Percentiles rank a stretch among this genome's conserved stretches.
Conservation (phyloP, 2,329 filamentous ascomycete genomes). For the Didymella pomorum region DNA sequence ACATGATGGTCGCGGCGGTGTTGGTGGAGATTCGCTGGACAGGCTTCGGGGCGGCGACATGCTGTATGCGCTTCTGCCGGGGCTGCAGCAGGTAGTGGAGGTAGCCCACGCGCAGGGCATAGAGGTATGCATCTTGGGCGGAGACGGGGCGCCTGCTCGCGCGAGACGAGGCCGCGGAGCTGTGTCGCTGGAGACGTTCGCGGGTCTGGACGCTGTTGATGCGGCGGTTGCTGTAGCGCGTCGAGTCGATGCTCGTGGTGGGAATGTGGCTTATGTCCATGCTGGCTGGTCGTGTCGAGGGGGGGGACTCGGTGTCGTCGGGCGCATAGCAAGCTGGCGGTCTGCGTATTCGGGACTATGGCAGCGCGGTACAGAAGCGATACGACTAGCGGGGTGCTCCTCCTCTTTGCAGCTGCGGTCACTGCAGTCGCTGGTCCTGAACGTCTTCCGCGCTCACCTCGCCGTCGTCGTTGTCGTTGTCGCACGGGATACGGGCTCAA, state of each 20-base stretch:
- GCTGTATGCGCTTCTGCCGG: slow-evolving; percentile 87
- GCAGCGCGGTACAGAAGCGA: slow-evolving; percentile 8
- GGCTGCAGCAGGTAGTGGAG: slow-evolving; percentile 93
- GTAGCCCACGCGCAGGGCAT: slow-evolving; percentile 88
- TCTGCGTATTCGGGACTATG: slow-evolving; percentile 13
- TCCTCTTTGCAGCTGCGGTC: slow-evolving; percentile 22
- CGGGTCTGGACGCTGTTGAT: slow-evolving; percentile 55
- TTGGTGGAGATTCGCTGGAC: slow-evolving; percentile 74
- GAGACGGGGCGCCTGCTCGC: slow-evolving; percentile 49
- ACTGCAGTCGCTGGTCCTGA: background rate
- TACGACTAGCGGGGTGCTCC: slow-evolving; percentile 30
- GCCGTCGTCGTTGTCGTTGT: background rate
- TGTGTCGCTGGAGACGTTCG: slow-evolving; percentile 51
- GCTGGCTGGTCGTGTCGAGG: slow-evolving; percentile 7
- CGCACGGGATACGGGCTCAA: background rate
- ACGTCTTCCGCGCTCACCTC: slow-evolving; percentile 1
- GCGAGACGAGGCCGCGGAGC: slow-evolving; percentile 40
- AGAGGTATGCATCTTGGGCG: slow-evolving; percentile 85
- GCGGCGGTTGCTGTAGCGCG: slow-evolving; percentile 48
- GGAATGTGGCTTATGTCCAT: slow-evolving; percentile 3
- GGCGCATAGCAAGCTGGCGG: slow-evolving; percentile 37
- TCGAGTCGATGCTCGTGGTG: slow-evolving; percentile 38
- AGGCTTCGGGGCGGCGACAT: slow-evolving; percentile 69
- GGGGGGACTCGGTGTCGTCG: slow-evolving; percentile 21
- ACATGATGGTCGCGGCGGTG: slow-evolving; percentile 78